Evolutionary conservation across 83 land plant species (phyloP), one percentile per base, ranked within the genome.

Genomic region (Picea abies): DNA sequence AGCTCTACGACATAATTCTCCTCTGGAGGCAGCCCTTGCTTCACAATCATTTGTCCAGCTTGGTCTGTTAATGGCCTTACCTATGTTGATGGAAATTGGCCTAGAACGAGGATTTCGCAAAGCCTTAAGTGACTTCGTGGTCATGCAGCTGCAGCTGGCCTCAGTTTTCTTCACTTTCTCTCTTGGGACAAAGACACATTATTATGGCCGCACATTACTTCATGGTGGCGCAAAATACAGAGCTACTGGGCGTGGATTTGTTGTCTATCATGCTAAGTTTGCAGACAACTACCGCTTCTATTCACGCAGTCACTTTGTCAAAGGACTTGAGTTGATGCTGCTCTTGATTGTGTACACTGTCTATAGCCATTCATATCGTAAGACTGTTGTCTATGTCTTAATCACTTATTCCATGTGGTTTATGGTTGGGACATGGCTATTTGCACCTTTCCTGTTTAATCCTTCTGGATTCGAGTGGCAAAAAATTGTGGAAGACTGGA

Each of bases 351-450:
- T 94, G 8, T 94, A 94, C 81, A 72, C 86, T 77, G 91, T 90
- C 3, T 93, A 94, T 82, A 89, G 95, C 35, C 70, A 81, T 0
- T 81, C 95, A 25, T 90, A 86, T 56, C 89, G 85, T 3, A 90
- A 88, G 67, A 90, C 97, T 56, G 84, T 63, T 35, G 58, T 90
- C 20, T 93, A 94, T 81, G 79, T 90, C 67, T 91, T 94, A 72
- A 81, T 95, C 62, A 93, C 96, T 35, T 88, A 85, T 73, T 95
- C 97, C 20, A 93, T 95, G 92, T 95, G 97, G 97, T 94, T 94
- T 79, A 85, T 94, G 83, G 97, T 94, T 63, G 87, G 81, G 44
- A 89, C 97, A 10, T 94, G 97, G 97, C 87, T 94, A 60, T 94
- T 94, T 86, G 97, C 93, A 39, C 97, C n/a, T n/a, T n/a, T n/a